Base-by-base conservation (phyloP, 805 yeast genomes). In the Saturnispora serradocipensis region DNA sequence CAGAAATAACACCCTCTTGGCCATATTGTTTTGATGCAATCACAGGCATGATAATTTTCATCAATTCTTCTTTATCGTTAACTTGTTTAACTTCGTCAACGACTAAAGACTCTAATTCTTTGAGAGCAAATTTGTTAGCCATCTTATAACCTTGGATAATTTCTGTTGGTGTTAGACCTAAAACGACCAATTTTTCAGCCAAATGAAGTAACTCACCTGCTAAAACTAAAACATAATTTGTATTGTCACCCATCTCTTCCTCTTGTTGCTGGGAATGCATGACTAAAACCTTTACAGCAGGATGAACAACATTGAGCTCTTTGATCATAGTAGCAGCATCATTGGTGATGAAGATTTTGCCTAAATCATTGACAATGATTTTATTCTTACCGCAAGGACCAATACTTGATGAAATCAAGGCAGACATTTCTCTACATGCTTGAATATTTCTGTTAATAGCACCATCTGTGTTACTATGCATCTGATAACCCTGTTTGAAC, bases 241-340 rank as follows among this genome's bases (percentile, higher is more conserved):
- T 87, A 62, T 87, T 88, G 69, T 93, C 99, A 54, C 99, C 99
- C 88, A 91, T 86, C 73, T 91, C 99, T 60, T 81, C 78, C 67
- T 93, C 96, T 71, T 93, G 99, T 72, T 93, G 99, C 66, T 91
- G 87, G 13, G 95, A 82, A 20, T 98, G 96, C 97, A 89, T 89
- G 51, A 91, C 93, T 56, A 93, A 77, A 45, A 93, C 81, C 69
- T 91, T 93, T 10, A 93, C 99, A 3, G 97, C 98, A 5, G 99
- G 99, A 67, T 91, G 98, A 45, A 93, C 89, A 58, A 91, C 88
- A 56, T 91, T 97, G 51, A 91, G 73, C 68, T 93, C 98, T 58
- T 85, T 80, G 54, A 93, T 75, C 84, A 93, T 93, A 7, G 99
- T 93, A 38, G 97, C 97, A n/a, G 98, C 97, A 67, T 93, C 99